phyloP scores from a whole-genome alignment of 352 stramenopile species.

The Aphanomyces stellatus region DNA sequence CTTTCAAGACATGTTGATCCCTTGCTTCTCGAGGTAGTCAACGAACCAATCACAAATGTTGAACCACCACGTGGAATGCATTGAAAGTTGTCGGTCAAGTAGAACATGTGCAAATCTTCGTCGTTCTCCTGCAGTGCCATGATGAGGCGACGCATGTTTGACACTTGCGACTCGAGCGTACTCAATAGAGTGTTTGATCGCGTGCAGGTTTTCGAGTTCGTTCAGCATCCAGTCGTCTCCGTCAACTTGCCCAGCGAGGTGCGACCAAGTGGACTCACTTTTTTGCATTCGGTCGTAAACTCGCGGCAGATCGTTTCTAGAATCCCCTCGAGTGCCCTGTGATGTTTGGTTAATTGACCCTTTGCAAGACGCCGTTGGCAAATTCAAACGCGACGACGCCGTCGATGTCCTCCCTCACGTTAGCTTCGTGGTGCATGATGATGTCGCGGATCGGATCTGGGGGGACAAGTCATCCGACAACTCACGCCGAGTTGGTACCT shows the following conservation, averaged over 20 bases:
- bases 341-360: too few relatives aligned
- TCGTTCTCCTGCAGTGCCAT: conserved; percentile 16
- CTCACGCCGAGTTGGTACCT: too few relatives aligned
- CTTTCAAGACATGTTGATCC: conserved; percentile 23
- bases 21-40: conserved; percentile 24
- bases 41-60: not conserved
- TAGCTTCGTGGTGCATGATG: conserved; percentile 34
- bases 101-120: conserved; percentile 13
- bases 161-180: conserved; percentile 22
- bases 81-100: not conserved
- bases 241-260: not conserved
- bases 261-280: not conserved
- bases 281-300: conserved; percentile 16
- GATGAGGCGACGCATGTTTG: conserved; percentile 5
- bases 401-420: conserved; percentile 31
- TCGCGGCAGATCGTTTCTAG: conserved; percentile 7
- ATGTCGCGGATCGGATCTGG: conserved; percentile 36
- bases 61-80: not conserved
- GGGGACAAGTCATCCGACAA: too few relatives aligned
- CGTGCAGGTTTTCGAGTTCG: not conserved
- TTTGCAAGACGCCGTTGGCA: conserved; percentile 17
- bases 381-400: conserved; percentile 27
- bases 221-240: not conserved
- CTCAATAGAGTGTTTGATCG: conserved; percentile 10
- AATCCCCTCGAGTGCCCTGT: conserved; percentile 11